Evolutionary conservation across 1,284 basidiomycete species (phyloP).

Genomic region (Chalciporus sp.): DNA sequence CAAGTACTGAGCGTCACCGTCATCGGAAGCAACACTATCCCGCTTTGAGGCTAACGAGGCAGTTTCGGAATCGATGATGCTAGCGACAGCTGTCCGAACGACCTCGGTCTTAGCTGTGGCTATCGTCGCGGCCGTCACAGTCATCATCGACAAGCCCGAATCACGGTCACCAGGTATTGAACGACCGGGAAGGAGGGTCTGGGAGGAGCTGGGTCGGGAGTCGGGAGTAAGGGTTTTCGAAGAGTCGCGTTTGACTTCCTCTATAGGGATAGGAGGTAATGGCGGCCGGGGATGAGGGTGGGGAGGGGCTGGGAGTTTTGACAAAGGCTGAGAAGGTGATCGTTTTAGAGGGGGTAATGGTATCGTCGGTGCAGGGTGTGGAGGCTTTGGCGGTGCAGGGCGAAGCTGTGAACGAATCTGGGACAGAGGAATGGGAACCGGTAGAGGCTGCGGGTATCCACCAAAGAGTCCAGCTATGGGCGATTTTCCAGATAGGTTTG

Average conservation of each 20-base stretch:
- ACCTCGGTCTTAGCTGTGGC: slow-evolving; percentile 38
- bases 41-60: slow-evolving; percentile 22
- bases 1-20: slow-evolving; percentile 3
- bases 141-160: slow-evolving; percentile 53
- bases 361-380: slow-evolving; percentile 18
- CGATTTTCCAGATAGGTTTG: slow-evolving; percentile 28
- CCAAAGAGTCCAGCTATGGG: slow-evolving; percentile 29
- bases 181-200: slow-evolving; percentile 17
- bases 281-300: slow-evolving; percentile 12
- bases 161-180: slow-evolving; percentile 40
- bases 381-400: slow-evolving; percentile 28
- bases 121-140: slow-evolving; percentile 51
- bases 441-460: slow-evolving; percentile 28
- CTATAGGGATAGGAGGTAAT: slow-evolving; percentile 11
- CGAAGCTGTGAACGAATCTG: slow-evolving; percentile 34
- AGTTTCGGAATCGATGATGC: slow-evolving; percentile 40
- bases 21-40: slow-evolving; percentile 15
- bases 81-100: slow-evolving; percentile 48
- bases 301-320: slow-evolving; percentile 4
- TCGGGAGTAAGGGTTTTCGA: neutral
- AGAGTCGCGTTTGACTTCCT: neutral
- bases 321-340: slow-evolving; percentile 11
- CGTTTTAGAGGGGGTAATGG: slow-evolving; percentile 26
- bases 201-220: slow-evolving; percentile 21
- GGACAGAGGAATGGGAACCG: slow-evolving; percentile 31